A percentile compares a stretch with the other conserved stretches of the same genome.
Conservation (phyloP, 305 asterid species). For the Caryopteris hybrid region DNA sequence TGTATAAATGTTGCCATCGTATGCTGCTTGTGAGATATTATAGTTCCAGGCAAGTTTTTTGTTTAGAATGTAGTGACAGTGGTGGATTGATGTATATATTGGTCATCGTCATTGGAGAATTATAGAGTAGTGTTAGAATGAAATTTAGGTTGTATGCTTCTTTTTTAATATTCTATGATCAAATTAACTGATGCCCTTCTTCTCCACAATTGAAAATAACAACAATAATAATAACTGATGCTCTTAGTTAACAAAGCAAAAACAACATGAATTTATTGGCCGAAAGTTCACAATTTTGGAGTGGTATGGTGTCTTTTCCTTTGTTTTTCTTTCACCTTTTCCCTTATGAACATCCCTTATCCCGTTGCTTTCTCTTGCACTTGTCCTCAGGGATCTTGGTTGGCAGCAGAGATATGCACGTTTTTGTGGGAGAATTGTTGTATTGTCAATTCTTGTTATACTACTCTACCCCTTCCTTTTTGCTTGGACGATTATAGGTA, state of each 20-base stretch:
- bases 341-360: not conserved
- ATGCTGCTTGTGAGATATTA: not conserved
- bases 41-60: not conserved
- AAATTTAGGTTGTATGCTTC: not conserved
- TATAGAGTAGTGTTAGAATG: not conserved
- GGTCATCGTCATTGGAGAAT: not conserved
- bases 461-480: slow-evolving; percentile 80
- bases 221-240: too few relatives aligned
- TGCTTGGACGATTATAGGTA: slow-evolving; percentile 80
- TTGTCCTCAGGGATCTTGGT: slow-evolving; percentile 73
- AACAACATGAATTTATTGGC: not conserved
- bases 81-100: not conserved
- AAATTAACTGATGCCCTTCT: too few relatives aligned
- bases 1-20: not conserved
- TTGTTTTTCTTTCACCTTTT: not conserved
- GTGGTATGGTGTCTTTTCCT: not conserved
- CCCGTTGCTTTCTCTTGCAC: not conserved
- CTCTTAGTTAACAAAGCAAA: not conserved
- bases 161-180: not conserved
- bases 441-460: slow-evolving; percentile 63
- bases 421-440: slow-evolving; percentile 74
- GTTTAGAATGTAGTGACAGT: slow-evolving; percentile 5
- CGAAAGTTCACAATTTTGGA: not conserved
- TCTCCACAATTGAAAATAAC: too few relatives aligned
- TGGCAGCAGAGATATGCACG: slow-evolving; percentile 83